Base-by-base conservation (phyloP, 495 filamentous ascomycete species). In the Penicillium subrubescens region DNA sequence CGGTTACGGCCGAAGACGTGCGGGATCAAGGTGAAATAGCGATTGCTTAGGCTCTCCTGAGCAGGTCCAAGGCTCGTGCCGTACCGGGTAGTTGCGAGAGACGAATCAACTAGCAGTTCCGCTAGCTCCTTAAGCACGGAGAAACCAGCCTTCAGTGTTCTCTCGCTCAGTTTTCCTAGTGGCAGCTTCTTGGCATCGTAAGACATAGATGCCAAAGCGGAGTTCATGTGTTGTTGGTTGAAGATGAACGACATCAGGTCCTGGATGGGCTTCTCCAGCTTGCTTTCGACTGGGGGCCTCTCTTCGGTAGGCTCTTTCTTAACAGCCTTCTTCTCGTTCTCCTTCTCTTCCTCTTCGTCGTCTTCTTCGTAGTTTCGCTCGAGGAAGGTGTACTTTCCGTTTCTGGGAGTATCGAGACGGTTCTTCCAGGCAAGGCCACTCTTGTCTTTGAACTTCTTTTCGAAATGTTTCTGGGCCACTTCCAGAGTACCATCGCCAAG, bases 141-240 rank as follows among this genome's bases (percentile, higher is more conserved):
- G 73, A 89, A 96, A 0, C 92, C 93, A 0, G 79, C 77, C 23
- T 80, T 81, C 56, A 97, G 85, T 15, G 91, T 94, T 7, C 83
- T 73, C 61, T 92, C 92, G 75, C 89, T 90, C 21, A 97, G 84
- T 66, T 95, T 94, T 14, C 92, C 93, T 17, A 96, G 81, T 0
- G 93, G 92, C 12, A 97, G 75, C 71, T 95, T 95, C 51, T 87
- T 77, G 1, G 85, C 84, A 66, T 96, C 90, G 69, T 95, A 96
- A 12, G 88, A 88, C 71, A 95, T 80, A 3, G 84, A 81, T 1
- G 79, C 75, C 86, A 96, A 87, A 4, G 86, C 81, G 4, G 80
- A 78, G n/a, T 82, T 72, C 73, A 92, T 89, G 67, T 88, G 84
- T 43, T 88, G 69, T 59, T 84, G 79, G 68, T 95, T 94, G 83